A percentile compares a stretch with the other conserved stretches of the same genome.
Evolutionary conservation across 331 rosid genomes (phyloP).

Genomic region (Quercus phellos): DNA sequence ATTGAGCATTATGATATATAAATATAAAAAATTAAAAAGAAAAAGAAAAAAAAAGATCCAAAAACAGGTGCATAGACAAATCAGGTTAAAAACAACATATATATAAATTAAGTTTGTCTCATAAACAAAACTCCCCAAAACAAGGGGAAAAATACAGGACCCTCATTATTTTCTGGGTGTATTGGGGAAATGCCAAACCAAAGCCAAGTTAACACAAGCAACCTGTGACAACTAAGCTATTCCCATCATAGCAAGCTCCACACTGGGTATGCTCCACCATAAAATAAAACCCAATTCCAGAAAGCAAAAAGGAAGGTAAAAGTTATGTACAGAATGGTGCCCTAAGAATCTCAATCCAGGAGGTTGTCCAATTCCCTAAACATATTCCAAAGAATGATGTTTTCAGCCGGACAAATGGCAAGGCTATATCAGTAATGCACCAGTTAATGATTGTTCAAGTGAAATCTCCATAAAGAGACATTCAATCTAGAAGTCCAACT

Average conservation of each 20-base stretch:
- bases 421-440: constrained; percentile 30
- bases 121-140: constrained; percentile 38
- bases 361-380: constrained; percentile 32
- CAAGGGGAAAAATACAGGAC: constrained; percentile 20
- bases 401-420: constrained; percentile 42
- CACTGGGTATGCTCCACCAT: constrained; percentile 22
- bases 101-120: constrained; percentile 20
- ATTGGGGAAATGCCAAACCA: constrained; percentile 14
- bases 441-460: constrained; percentile 34
- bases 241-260: constrained; percentile 19
- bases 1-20: background rate
- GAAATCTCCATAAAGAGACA: constrained; percentile 35
- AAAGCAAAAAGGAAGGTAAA: background rate
- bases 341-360: constrained; percentile 31
- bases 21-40: background rate
- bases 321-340: constrained; percentile 49
- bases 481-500: constrained; percentile 18
- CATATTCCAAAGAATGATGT: constrained; percentile 50
- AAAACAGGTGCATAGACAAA: constrained; percentile 17
- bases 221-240: background rate
- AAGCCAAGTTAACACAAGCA: constrained; percentile 21
- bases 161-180: constrained; percentile 10
- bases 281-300: constrained; percentile 36
- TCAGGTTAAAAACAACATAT: constrained; percentile 13
- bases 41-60: background rate